phyloP scores from a whole-genome alignment of 495 filamentous ascomycete genomes.

The Clohesyomyces aquaticus region DNA sequence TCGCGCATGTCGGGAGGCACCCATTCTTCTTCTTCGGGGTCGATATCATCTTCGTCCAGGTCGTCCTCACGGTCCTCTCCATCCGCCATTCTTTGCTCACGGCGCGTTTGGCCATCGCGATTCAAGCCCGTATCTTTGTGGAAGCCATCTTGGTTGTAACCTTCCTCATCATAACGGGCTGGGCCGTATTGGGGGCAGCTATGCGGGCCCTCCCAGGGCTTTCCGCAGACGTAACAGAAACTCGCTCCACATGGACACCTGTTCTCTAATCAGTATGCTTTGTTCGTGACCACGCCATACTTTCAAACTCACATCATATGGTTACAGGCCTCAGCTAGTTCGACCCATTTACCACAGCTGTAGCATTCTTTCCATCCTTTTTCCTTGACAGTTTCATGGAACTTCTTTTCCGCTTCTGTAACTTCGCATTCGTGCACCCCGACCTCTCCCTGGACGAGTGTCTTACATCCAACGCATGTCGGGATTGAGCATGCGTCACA shows the following conservation, averaged over 20 bases:
- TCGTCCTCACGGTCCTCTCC: slow-evolving; percentile 10
- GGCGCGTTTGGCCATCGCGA: slow-evolving; percentile 24
- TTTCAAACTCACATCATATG: slow-evolving; percentile 26
- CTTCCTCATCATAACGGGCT: slow-evolving; percentile 33
- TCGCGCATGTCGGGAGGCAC: neutral
- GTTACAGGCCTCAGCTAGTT: slow-evolving; percentile 38
- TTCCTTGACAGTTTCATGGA: slow-evolving; percentile 24
- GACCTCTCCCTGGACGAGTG: neutral
- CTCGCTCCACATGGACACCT: slow-evolving; percentile 33
- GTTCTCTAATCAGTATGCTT: slow-evolving; percentile 3
- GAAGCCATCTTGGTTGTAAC: slow-evolving; percentile 40
- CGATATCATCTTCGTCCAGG: slow-evolving; percentile 15
- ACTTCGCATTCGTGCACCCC: slow-evolving; percentile 22
- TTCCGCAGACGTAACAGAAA: slow-evolving; percentile 41
- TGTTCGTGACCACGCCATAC: neutral
- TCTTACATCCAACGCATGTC: slow-evolving; percentile 26
- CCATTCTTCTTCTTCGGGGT: slow-evolving; percentile 5
- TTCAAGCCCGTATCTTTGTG: slow-evolving; percentile 35
- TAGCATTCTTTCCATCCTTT: slow-evolving; percentile 33
- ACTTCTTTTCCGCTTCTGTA: slow-evolving; percentile 24
- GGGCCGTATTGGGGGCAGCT: slow-evolving; percentile 37
- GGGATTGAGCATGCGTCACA: slow-evolving; percentile 12
- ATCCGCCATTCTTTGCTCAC: neutral
- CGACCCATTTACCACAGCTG: slow-evolving; percentile 25
- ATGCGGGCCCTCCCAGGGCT: slow-evolving; percentile 32